Evolutionary conservation across 2,329 filamentous ascomycete genomes (phyloP).

Genomic region (Orbilia ellipsospora): DNA sequence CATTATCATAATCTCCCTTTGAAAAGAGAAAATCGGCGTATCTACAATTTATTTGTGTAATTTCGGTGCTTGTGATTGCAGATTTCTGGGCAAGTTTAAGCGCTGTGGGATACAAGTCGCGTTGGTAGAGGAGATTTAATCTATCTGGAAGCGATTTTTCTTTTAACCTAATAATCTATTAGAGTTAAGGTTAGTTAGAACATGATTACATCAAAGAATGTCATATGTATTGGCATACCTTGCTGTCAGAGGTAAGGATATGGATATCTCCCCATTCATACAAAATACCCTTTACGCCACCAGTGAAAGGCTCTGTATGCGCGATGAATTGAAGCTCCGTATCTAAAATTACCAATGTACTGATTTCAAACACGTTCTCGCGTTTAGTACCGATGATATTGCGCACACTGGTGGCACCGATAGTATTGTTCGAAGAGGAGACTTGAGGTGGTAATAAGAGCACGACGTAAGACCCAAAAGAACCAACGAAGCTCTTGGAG

Average conservation of each 20-base stretch:
- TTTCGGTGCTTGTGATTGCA: slow-evolving; percentile 78
- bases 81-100: slow-evolving; percentile 93
- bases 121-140: slow-evolving; percentile 90
- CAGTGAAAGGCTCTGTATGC: slow-evolving; percentile 85
- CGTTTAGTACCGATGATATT: slow-evolving; percentile 35
- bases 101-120: slow-evolving; percentile 89
- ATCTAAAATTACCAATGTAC: slow-evolving; percentile 90
- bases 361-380: slow-evolving; percentile 85
- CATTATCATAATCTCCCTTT: slow-evolving; percentile 93
- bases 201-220: neutral
- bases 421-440: slow-evolving; percentile 62
- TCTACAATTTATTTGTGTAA: slow-evolving; percentile 90
- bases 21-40: slow-evolving; percentile 96
- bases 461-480: slow-evolving; percentile 86
- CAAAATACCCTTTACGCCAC: slow-evolving; percentile 82
- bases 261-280: slow-evolving; percentile 92
- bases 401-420: slow-evolving; percentile 16
- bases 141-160: slow-evolving; percentile 92
- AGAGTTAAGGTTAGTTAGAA: neutral
- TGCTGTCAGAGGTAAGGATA: slow-evolving; percentile 89
- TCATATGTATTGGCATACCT: slow-evolving; percentile 68
- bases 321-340: slow-evolving; percentile 89
- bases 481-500: slow-evolving; percentile 81
- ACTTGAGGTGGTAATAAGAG: slow-evolving; percentile 79
- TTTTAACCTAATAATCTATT: slow-evolving; percentile 72